phyloP scores from a whole-genome alignment of 164 flowering plant genomes.

The Akebia trifoliata region DNA sequence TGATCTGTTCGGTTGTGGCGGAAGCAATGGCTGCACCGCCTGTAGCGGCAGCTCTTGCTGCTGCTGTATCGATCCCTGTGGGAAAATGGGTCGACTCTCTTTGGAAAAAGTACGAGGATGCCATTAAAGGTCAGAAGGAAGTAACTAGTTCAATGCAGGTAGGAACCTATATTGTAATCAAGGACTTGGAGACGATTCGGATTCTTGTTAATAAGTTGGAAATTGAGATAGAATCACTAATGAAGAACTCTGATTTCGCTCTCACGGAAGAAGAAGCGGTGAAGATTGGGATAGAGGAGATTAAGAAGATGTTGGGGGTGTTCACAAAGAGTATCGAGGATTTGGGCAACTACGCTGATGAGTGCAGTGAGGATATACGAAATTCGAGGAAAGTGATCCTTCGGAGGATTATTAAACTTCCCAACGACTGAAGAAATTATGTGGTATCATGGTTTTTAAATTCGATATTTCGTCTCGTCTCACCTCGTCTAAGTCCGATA shows the following conservation, averaged over 20 bases:
- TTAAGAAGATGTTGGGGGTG: conserved; percentile 49
- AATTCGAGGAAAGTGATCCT: conserved; percentile 67
- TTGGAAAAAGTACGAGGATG: conserved; percentile 61
- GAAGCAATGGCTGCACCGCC: conserved; percentile 85
- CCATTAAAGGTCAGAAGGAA: conserved; percentile 53
- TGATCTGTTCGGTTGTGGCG: conserved; percentile 83
- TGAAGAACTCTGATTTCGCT: conserved; percentile 54
- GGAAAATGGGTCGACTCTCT: conserved; percentile 79
- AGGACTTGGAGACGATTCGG: conserved; percentile 67
- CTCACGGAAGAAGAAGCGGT: conserved; percentile 45
- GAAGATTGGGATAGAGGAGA: conserved; percentile 67
- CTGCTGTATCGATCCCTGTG: conserved; percentile 68
- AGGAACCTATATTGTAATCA: conserved; percentile 49
- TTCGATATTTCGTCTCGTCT: too few species aligned
- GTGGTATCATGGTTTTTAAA: too few species aligned
- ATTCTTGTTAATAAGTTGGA: conserved; percentile 54
- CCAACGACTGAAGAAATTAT: conserved; percentile 27
- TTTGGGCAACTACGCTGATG: conserved; percentile 53
- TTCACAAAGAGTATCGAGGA: conserved; percentile 58
- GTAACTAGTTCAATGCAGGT: conserved; percentile 51
- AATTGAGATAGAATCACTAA: conserved; percentile 44
- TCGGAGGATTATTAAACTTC: conserved; percentile 59
- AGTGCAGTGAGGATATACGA: conserved; percentile 52
- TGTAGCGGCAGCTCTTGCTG: conserved; percentile 66
- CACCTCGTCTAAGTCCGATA: too few species aligned